Percentiles rank a stretch among this genome's conserved stretches.
These are phyloP conservation scores for Quercus variabilis DNA, from an alignment of 306 rosid species.

Conservation along the genomic window DNA sequence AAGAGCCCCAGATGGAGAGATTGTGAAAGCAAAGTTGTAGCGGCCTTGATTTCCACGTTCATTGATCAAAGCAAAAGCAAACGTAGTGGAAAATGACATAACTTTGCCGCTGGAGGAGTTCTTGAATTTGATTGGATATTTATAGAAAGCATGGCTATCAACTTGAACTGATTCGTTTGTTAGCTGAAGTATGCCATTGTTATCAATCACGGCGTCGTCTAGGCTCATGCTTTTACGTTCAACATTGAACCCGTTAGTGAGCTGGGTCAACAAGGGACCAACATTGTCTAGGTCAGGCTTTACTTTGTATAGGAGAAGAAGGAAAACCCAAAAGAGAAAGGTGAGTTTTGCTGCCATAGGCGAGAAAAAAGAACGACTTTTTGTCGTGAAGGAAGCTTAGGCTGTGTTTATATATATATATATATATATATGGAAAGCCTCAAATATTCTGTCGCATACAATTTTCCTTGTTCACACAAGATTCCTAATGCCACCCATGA, in stretches of 20 bases:
- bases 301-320: constrained; percentile 5
- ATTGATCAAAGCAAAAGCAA: constrained; percentile 37
- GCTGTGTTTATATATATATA: too few relatives aligned
- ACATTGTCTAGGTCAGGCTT: constrained; percentile 19
- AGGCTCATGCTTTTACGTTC: constrained; percentile 30
- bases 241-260: constrained; percentile 27
- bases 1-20: constrained; percentile 13
- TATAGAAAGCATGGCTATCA: constrained; percentile 38
- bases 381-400: not conserved
- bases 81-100: constrained; percentile 40
- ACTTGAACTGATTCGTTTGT: constrained; percentile 29
- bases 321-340: constrained; percentile 8
- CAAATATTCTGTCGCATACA: too few relatives aligned
- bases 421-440: too few relatives aligned
- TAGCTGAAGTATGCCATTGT: constrained; percentile 31
- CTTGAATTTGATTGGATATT: constrained; percentile 34
- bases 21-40: constrained; percentile 32
- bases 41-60: constrained; percentile 40
- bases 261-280: not conserved
- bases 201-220: constrained; percentile 32
- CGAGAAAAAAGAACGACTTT: not conserved
- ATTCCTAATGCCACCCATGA: too few relatives aligned
- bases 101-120: constrained; percentile 13
- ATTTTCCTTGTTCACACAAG: too few relatives aligned
- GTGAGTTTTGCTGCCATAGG: constrained; percentile 25